Evolutionary conservation across 163 green algal genomes (phyloP).

Genomic region (Scenedesmus sp.): DNA sequence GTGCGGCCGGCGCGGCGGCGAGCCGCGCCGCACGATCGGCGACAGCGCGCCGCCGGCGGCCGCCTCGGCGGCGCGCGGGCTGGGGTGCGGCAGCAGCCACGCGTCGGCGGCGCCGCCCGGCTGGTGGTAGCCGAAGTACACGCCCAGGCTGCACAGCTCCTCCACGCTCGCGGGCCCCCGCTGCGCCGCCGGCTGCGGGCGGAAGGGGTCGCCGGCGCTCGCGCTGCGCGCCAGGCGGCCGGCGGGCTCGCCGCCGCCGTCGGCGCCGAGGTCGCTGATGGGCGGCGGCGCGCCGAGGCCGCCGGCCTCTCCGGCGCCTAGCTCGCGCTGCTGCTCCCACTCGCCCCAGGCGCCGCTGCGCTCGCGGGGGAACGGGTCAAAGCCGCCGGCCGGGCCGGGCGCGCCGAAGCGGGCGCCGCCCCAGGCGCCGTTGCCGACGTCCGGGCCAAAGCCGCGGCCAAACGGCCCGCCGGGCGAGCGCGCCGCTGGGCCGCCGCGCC

Average conservation of each 20-base stretch:
- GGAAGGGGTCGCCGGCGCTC: not conserved
- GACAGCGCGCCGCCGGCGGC: slow-evolving; percentile 1
- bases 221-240: not conserved
- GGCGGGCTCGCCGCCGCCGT: not conserved
- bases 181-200: not conserved
- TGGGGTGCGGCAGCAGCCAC: slow-evolving; percentile 9
- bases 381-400: too few relatives aligned
- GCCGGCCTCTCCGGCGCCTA: too few relatives aligned
- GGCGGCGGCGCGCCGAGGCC: too few relatives aligned
- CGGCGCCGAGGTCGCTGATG: slow-evolving; percentile 28
- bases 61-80: not conserved
- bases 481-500: not conserved
- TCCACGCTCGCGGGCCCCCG: not conserved
- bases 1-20: too few relatives aligned
- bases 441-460: not conserved
- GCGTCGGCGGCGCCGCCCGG: not conserved
- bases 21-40: slow-evolving; percentile 15
- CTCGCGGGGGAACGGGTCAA: too few relatives aligned
- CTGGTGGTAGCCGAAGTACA: slow-evolving; percentile 14
- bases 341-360: too few relatives aligned
- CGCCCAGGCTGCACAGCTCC: slow-evolving; percentile 31
- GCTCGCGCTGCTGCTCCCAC: slow-evolving; percentile 6
- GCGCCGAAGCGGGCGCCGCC: too few relatives aligned
- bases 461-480: too few relatives aligned
- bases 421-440: slow-evolving; percentile 21